Conservation (phyloP, 2,329 filamentous ascomycete genomes). For the Dothistroma septosporum region DNA sequence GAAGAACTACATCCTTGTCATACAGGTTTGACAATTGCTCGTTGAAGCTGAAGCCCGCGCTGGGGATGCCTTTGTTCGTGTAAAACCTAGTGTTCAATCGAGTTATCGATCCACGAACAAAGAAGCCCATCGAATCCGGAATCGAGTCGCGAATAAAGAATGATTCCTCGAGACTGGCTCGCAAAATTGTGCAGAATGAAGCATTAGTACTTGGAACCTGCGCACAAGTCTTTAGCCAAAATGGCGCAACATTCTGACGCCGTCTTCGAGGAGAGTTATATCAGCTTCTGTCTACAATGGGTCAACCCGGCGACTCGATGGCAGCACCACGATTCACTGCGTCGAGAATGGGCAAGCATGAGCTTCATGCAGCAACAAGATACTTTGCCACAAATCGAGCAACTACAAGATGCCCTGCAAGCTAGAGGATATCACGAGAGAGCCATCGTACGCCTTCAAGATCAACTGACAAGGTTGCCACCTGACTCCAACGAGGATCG, state of each 20-base stretch:
- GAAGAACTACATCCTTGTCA: too few species aligned
- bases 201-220: too few species aligned
- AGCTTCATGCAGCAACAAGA: not conserved
- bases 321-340: not conserved
- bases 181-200: not conserved
- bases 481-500: not conserved
- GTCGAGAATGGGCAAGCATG: not conserved
- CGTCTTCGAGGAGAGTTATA: not conserved
- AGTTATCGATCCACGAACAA: too few species aligned
- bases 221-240: too few species aligned
- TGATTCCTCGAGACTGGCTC: not conserved
- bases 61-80: too few species aligned
- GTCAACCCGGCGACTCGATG: not conserved
- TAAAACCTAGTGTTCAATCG: too few species aligned
- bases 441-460: not conserved
- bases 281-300: not conserved
- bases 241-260: not conserved
- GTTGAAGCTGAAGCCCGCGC: too few species aligned
- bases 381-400: not conserved
- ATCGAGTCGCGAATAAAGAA: too few species aligned
- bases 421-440: not conserved
- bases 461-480: not conserved
- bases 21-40: too few species aligned
- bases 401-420: not conserved
- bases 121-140: too few species aligned